Evolutionary conservation across 805 yeast species (phyloP).

Genomic region (Jamesozyma rosinii): DNA sequence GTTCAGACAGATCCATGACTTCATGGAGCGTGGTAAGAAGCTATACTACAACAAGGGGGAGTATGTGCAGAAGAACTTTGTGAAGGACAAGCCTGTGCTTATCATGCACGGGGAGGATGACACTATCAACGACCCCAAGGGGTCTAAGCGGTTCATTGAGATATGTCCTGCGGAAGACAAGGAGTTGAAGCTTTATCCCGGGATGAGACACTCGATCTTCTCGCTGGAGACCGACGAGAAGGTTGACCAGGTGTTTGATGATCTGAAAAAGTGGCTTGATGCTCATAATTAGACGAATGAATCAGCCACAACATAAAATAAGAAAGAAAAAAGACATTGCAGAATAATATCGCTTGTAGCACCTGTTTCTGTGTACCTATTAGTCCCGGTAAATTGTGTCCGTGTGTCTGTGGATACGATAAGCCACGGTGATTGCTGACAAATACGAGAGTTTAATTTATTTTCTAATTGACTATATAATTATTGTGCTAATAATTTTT

Average conservation of each 20-base stretch:
- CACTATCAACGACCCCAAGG: conserved; percentile 45
- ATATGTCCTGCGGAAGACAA: conserved; percentile 25
- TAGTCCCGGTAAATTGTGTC: no score
- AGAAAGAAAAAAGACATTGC: no score
- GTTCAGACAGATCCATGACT: conserved; percentile 47
- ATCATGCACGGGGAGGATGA: conserved; percentile 60
- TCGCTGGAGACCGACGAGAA: conserved; percentile 40
- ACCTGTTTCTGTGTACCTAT: no score
- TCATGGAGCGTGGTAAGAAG: conserved; percentile 51
- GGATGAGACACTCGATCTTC: conserved; percentile 35
- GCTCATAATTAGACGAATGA: conserved; percentile 1
- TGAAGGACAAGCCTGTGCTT: conserved; percentile 37
- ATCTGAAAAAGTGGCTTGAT: conserved; percentile 36
- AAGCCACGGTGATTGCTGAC: no score
- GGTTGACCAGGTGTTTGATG: conserved; percentile 30
- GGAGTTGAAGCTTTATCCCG: conserved; percentile 16
- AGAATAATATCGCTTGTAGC: no score
- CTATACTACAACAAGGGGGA: conserved; percentile 35
- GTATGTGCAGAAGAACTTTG: conserved; percentile 26
- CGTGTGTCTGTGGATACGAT: no score
- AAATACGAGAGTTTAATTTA: no score
- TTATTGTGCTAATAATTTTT: no score
- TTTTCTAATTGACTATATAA: no score
- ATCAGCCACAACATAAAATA: no score
- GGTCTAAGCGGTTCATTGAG: conserved; percentile 36